phyloP scores from a whole-genome alignment of 371 early-diverging fungal species.

The Vairimorpha ceranae region DNA sequence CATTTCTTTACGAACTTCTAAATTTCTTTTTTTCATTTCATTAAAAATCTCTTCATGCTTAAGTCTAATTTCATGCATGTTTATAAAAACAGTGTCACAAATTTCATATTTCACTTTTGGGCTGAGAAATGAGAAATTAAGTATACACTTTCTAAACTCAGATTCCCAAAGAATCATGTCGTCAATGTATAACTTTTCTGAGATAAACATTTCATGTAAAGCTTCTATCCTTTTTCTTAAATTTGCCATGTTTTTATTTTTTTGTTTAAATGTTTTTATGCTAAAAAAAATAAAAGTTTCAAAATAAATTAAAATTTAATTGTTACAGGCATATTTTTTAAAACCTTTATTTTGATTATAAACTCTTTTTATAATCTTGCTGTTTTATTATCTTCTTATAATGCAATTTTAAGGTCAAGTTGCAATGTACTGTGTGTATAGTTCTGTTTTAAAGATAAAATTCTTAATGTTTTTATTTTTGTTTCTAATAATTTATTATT shows the following conservation, averaged over 20 bases:
- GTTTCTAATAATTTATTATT: too few species aligned
- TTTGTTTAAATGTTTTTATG: constrained; percentile 24
- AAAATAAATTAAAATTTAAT: background rate
- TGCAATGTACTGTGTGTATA: too few species aligned
- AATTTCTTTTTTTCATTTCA: constrained; percentile 29
- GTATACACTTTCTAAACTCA: constrained; percentile 44
- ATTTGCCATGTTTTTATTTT: constrained; percentile 15
- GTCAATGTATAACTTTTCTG: constrained; percentile 48
- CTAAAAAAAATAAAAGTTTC: too few species aligned
- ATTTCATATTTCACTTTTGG: constrained; percentile 37
- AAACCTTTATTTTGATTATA: too few species aligned
- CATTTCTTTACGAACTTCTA: background rate
- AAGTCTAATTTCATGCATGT: constrained; percentile 31
- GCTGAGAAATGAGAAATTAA: constrained; percentile 20
- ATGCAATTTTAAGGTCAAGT: too few species aligned
- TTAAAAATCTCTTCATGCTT: constrained; percentile 32
- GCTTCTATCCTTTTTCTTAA: constrained; percentile 52
- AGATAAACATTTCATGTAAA: constrained; percentile 45
- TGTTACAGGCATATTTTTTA: too few species aligned
- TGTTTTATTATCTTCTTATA: too few species aligned
- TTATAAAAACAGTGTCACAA: constrained; percentile 49
- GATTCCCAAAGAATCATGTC: constrained; percentile 46
- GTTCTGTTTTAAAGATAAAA: too few species aligned
- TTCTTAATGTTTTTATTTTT: too few species aligned
- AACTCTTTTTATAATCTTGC: too few species aligned